Percentiles rank a stretch among this genome's conserved stretches.
phyloP scores from a whole-genome alignment of 2,329 filamentous ascomycete species.

The Coleophoma eucalyptorum region DNA sequence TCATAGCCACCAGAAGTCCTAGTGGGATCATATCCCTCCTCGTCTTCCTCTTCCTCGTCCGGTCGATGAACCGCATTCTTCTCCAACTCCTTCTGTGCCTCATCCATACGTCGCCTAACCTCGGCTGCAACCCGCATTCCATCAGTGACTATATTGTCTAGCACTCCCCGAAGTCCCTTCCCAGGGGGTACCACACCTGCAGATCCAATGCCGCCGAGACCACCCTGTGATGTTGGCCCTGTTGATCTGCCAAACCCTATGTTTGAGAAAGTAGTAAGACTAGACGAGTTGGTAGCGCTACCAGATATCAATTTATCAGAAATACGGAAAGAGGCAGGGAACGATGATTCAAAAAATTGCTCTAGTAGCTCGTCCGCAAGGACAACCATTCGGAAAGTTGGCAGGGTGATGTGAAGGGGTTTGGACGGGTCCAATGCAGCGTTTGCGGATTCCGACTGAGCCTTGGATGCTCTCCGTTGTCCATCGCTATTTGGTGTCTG shows the following conservation, averaged over 20 bases:
- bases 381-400: slow-evolving; percentile 98
- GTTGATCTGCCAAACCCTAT: slow-evolving; percentile 52
- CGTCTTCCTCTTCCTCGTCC: slow-evolving; percentile 66
- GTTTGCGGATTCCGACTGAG: slow-evolving; percentile 76
- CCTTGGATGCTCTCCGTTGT: slow-evolving; percentile 49
- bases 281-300: slow-evolving; percentile 48
- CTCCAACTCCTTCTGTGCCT: slow-evolving; percentile 88
- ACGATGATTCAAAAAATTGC: slow-evolving; percentile 95
- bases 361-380: slow-evolving; percentile 93
- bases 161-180: slow-evolving; percentile 82
- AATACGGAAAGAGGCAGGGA: slow-evolving; percentile 88
- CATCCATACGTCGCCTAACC: slow-evolving; percentile 88
- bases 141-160: slow-evolving; percentile 97
- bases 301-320: slow-evolving; percentile 52
- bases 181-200: slow-evolving; percentile 36
- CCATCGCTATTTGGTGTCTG: slow-evolving; percentile 13
- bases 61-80: slow-evolving; percentile 68
- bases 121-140: slow-evolving; percentile 95
- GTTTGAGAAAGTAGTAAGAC: slow-evolving; percentile 82
- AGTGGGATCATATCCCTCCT: slow-evolving; percentile 54
- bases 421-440: slow-evolving; percentile 88
- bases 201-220: slow-evolving; percentile 19
- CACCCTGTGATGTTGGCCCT: slow-evolving; percentile 33
- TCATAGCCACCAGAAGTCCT: slow-evolving; percentile 43
- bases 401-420: slow-evolving; percentile 90